A percentile compares a stretch with the other conserved stretches of the same genome.
Evolutionary conservation across 2,329 filamentous ascomycete genomes (phyloP).

Genomic region (Aspergillus ustus): DNA sequence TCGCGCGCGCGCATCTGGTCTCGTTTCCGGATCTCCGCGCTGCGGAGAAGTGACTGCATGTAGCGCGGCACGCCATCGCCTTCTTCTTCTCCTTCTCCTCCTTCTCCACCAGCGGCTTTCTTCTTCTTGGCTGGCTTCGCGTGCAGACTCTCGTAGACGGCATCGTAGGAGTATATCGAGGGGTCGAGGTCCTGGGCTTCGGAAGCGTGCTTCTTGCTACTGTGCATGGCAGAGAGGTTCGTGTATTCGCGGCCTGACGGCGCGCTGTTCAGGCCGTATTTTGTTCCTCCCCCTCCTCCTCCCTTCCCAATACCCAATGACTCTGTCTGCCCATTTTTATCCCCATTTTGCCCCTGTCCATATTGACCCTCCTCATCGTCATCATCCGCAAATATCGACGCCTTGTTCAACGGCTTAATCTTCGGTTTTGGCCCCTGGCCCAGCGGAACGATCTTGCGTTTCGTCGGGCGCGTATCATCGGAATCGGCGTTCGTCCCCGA

Average conservation of each 20-base stretch:
- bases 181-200: conserved; percentile 51
- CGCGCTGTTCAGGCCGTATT: conserved; percentile 32
- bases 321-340: background rate
- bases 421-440: conserved; percentile 28
- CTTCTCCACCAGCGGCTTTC: conserved; percentile 24
- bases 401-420: conserved; percentile 40
- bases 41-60: conserved; percentile 63
- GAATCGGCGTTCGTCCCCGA: conserved; percentile 20
- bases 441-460: conserved; percentile 41
- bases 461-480: conserved; percentile 33
- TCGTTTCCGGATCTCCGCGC: conserved; percentile 65
- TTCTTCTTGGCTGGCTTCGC: conserved; percentile 38
- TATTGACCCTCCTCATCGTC: conserved; percentile 38
- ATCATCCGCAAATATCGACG: conserved; percentile 43
- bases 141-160: conserved; percentile 54
- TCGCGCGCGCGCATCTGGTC: conserved; percentile 66
- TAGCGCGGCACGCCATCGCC: conserved; percentile 55
- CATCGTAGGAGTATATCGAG: conserved; percentile 56
- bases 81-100: conserved; percentile 25
- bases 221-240: conserved; percentile 53
- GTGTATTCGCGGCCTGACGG: conserved; percentile 38
- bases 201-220: conserved; percentile 50
- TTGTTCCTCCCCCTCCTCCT: background rate
- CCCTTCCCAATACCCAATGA: background rate
- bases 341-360: background rate